phyloP scores from a whole-genome alignment of 176 grass and related monocot species.

The Saccharum spontaneum region DNA sequence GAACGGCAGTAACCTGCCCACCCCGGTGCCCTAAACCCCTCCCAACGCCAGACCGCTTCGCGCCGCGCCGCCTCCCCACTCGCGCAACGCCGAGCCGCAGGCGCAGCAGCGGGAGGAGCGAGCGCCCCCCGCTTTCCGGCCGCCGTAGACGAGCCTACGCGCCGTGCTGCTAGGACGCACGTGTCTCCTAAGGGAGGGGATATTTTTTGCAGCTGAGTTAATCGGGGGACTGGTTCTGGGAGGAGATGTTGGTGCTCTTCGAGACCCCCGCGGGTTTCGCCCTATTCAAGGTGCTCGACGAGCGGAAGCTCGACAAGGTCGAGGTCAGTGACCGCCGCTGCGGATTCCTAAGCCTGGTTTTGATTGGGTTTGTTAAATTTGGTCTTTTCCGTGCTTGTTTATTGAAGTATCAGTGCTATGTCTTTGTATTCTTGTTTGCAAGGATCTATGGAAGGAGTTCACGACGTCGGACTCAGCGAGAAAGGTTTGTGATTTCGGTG shows the following conservation, averaged over 20 bases:
- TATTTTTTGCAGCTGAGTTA: not conserved
- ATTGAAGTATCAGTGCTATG: not conserved
- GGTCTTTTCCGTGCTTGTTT: not conserved
- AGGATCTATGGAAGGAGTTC: slow-evolving; percentile 86
- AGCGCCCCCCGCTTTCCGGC: not conserved
- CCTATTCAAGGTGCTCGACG: slow-evolving; percentile 88
- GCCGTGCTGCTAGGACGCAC: not conserved
- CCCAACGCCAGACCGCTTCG: not conserved
- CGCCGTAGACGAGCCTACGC: not conserved
- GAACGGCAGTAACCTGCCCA: not conserved
- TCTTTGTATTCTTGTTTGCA: slow-evolving; percentile 13
- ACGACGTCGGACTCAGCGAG: slow-evolving; percentile 62
- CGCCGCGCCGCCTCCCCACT: not conserved
- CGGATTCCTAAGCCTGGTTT: not conserved
- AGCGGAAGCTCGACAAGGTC: slow-evolving; percentile 77
- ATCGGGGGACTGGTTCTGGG: not conserved
- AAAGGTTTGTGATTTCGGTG: slow-evolving; percentile 43
- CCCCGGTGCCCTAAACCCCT: not conserved
- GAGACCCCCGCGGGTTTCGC: slow-evolving; percentile 93
- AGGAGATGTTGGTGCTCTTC: slow-evolving; percentile 74
- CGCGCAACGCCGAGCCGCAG: not conserved
- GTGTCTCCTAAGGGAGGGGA: not conserved
- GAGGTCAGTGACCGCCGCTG: slow-evolving; percentile 42
- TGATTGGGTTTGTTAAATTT: not conserved
- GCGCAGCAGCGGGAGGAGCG: not conserved